Evolutionary conservation across 176 grass and related monocot species (phyloP).

Genomic region (Triticum aestivum): IWGSC_CS_RefSeq_v2.1 NC_057796.1:307499273-307499772

Average conservation of each 20-base stretch:
- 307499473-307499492: conserved; percentile 48
- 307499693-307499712: background rate
- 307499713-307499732: background rate
- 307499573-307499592: background rate
- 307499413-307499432: conserved; percentile 51
- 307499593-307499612: background rate
- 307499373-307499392: conserved; percentile 52
- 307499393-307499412: conserved; percentile 54
- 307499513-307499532: conserved; percentile 3
- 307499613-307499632: background rate
- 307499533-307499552: background rate
- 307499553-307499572: background rate
- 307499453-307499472: conserved; percentile 55
- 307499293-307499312: conserved; percentile 65
- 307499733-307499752: background rate
- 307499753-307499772: background rate
- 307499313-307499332: conserved; percentile 53
- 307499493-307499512: conserved; percentile 43
- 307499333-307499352: conserved; percentile 74
- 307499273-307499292: conserved; percentile 50
- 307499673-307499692: background rate
- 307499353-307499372: conserved; percentile 60
- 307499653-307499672: background rate
- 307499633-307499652: background rate
- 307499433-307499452: conserved; percentile 60